Evolutionary conservation across 139 green algal genomes (phyloP).

Genomic region (Tetraselmis striata): DNA sequence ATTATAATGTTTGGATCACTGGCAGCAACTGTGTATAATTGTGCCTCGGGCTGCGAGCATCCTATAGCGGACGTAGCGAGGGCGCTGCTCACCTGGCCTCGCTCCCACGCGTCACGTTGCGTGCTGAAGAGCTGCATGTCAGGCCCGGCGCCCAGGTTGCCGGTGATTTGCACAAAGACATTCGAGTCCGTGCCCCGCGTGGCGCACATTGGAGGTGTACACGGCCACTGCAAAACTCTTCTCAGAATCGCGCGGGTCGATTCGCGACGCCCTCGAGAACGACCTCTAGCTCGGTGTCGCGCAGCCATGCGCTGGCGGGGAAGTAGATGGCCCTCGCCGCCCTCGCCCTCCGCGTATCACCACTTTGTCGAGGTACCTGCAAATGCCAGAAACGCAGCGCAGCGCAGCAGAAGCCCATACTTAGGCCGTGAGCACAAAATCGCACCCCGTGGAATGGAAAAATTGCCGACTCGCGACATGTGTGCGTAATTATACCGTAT

Average conservation of each 20-base stretch:
- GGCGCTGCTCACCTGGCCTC: too few relatives aligned
- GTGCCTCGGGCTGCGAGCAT: too few relatives aligned
- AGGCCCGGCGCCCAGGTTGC: not conserved
- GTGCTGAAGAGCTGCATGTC: not conserved
- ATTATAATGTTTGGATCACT: too few relatives aligned
- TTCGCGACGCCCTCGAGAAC: not conserved
- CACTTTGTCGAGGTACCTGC: not conserved
- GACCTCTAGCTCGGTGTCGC: not conserved
- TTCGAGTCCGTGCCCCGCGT: constrained; percentile 5
- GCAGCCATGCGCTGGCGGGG: not conserved
- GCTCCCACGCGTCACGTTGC: not conserved
- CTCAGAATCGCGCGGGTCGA: constrained; percentile 11
- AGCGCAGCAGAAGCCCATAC: too few relatives aligned
- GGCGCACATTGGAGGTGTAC: constrained; percentile 2
- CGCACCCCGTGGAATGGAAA: too few relatives aligned
- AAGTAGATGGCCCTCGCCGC: not conserved
- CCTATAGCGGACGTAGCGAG: too few relatives aligned
- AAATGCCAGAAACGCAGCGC: too few relatives aligned
- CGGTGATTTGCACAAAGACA: not conserved
- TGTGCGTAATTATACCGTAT: too few relatives aligned
- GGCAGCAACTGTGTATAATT: too few relatives aligned
- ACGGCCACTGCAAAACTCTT: constrained; percentile 11
- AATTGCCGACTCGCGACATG: too few relatives aligned
- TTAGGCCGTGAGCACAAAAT: too few relatives aligned
- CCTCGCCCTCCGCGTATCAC: not conserved